A percentile compares a stretch with the other conserved stretches of the same genome.
phyloP scores from a whole-genome alignment of 495 filamentous ascomycete species.

The Daldinia vernicosa region DNA sequence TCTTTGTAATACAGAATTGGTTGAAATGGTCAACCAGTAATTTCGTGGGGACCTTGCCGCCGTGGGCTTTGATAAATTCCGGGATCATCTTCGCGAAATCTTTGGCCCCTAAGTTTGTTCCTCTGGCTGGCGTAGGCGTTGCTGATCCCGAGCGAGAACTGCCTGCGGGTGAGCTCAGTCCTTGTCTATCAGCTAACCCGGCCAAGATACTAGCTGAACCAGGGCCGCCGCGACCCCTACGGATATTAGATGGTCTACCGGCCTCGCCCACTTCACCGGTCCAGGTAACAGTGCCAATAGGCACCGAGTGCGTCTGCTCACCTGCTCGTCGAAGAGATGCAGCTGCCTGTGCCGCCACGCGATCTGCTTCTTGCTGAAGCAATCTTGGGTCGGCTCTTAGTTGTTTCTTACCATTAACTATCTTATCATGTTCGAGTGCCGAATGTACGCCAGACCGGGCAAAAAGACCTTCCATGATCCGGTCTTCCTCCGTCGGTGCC shows the following conservation, averaged over 20 bases:
- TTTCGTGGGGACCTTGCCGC: slow-evolving; percentile 75
- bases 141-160: slow-evolving; percentile 42
- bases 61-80: slow-evolving; percentile 74
- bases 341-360: slow-evolving; percentile 80
- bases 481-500: slow-evolving; percentile 59
- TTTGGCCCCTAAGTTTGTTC: slow-evolving; percentile 46
- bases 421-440: slow-evolving; percentile 87
- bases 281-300: slow-evolving; percentile 91
- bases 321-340: slow-evolving; percentile 75
- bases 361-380: slow-evolving; percentile 81
- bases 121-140: slow-evolving; percentile 25
- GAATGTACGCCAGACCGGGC: slow-evolving; percentile 83
- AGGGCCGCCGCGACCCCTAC: slow-evolving; percentile 52
- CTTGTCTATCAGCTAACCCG: slow-evolving; percentile 66
- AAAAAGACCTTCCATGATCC: slow-evolving; percentile 88
- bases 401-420: slow-evolving; percentile 71
- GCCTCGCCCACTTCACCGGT: slow-evolving; percentile 82
- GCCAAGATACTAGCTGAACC: slow-evolving; percentile 67
- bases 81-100: slow-evolving; percentile 80
- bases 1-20: slow-evolving; percentile 55
- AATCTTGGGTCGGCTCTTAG: slow-evolving; percentile 73
- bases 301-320: slow-evolving; percentile 72
- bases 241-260: slow-evolving; percentile 61
- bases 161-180: slow-evolving; percentile 47
- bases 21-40: slow-evolving; percentile 81